Evolutionary conservation across 495 filamentous ascomycete genomes (phyloP), one percentile per base, ranked within the genome.

Genomic region (Sporormia fimetaria): DNA sequence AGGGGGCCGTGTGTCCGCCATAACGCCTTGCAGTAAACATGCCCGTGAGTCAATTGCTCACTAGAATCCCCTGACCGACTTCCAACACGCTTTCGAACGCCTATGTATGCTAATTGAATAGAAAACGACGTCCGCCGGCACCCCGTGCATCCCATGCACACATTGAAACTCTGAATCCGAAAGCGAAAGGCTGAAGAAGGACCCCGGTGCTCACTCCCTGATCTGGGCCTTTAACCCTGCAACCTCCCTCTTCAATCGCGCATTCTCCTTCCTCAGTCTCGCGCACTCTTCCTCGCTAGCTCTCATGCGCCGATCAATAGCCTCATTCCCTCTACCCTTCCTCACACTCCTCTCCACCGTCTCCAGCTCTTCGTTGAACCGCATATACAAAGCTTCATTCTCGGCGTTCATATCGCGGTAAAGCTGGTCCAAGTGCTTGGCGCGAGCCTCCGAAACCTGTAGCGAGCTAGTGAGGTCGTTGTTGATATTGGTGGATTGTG

Each of bases 361-460:
- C 37, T 73, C 81, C 32, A 98, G 63, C 57, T 98, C 90, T 17
- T 75, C 70, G 50, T 95, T 94, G 66, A 95, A 94, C 47, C 80
- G 81, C 49, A 87, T 83, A 58, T 95, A 95, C 26, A 95, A 67
- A 33, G 90, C 74, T 61, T 95, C 88, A 49, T 95, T 98, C 66
- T 96, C 90, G 0, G 83, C 83, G 54, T 77, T 88, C 12, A 78
- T 74, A 52, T 94, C 81, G 43, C 85, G 82, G 62, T 92, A 90
- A 24, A 94, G 62, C 58, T 90, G 83, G 57, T 95, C 87, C 23
- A 95, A 73, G 27, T 83, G 80, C 52, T 76, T 80, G 29, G 78
- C 80, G 40, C 90, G 88, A 33, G 67, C 70, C 55, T 94, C 85
- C 40, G 70, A 75, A 2, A 81, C 73, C 24, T 74, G 65, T 4